A percentile compares a stretch with the other conserved stretches of the same genome.
Conservation (phyloP, 805 yeast genomes). For the Wickerhamia fluorescens region DNA sequence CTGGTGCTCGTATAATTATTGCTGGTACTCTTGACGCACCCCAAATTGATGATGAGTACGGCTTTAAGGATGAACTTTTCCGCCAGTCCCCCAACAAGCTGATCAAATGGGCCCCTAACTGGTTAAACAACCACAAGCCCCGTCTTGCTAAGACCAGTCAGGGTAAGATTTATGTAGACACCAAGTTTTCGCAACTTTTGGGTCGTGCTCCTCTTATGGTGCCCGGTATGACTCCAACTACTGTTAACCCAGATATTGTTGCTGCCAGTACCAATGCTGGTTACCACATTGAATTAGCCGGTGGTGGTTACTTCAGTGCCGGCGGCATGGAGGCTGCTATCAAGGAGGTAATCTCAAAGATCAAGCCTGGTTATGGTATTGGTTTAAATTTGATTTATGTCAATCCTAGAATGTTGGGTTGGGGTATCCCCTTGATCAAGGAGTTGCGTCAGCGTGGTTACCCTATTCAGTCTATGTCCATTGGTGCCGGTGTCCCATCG, state of each 20-base stretch:
- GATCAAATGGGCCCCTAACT: slow-evolving; percentile 78
- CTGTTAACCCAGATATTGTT: slow-evolving; percentile 90
- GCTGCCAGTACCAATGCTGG: slow-evolving; percentile 95
- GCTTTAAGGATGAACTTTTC: slow-evolving; percentile 92
- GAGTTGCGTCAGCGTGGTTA: slow-evolving; percentile 84
- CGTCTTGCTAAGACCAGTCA: slow-evolving; percentile 65
- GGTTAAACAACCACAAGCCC: slow-evolving; percentile 88
- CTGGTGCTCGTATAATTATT: slow-evolving; percentile 89
- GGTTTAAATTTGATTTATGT: slow-evolving; percentile 92
- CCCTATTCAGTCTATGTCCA: slow-evolving; percentile 92
- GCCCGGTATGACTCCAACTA: slow-evolving; percentile 99
- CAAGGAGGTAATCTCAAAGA: slow-evolving; percentile 55
- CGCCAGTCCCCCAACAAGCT: slow-evolving; percentile 51
- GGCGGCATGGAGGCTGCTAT: slow-evolving; percentile 67
- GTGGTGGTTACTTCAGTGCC: slow-evolving; percentile 94
- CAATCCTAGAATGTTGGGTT: slow-evolving; percentile 94
- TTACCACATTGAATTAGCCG: slow-evolving; percentile 94
- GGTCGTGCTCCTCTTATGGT: slow-evolving; percentile 96
- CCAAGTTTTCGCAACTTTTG: slow-evolving; percentile 84
- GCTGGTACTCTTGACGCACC: slow-evolving; percentile 80
- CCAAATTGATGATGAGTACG: slow-evolving; percentile 73
- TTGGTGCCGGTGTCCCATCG: slow-evolving; percentile 99
- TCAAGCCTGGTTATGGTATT: slow-evolving; percentile 83
- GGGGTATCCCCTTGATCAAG: slow-evolving; percentile 96
- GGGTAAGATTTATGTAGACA: slow-evolving; percentile 80